Percentiles rank a stretch among this genome's conserved stretches.
These are phyloP conservation scores for Rhodotorula babjevae DNA, from an alignment of 768 basidiomycete species.

Conservation along the genomic window DNA sequence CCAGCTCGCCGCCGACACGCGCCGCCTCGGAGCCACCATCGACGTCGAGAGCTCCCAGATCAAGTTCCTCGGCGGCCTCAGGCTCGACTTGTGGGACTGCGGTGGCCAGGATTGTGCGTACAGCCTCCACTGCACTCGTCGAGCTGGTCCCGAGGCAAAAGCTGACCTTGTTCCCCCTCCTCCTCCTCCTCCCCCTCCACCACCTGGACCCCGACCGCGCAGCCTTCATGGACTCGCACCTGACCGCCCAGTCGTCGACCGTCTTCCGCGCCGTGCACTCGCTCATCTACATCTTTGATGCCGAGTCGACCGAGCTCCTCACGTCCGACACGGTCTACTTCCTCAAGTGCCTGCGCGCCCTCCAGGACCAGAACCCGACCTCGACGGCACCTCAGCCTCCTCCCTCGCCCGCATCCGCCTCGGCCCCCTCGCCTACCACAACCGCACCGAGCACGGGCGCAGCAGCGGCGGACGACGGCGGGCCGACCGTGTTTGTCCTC, in stretches of 20 bases:
- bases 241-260: constrained; percentile 81
- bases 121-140: no score
- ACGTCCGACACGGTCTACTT: constrained; percentile 85
- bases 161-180: background rate
- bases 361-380: constrained; percentile 53
- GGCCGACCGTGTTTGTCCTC: constrained; percentile 79
- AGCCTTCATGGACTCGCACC: constrained; percentile 95
- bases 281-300: constrained; percentile 97
- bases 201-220: background rate
- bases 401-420: background rate
- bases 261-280: constrained; percentile 96
- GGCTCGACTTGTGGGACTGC: constrained; percentile 96
- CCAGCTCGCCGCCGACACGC: constrained; percentile 84
- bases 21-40: constrained; percentile 89
- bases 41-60: constrained; percentile 98
- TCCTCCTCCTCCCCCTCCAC: no score
- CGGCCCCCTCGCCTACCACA: background rate
- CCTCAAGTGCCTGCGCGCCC: constrained; percentile 77
- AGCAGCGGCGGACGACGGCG: constrained; percentile 40
- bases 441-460: background rate
- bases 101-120: constrained; percentile 75
- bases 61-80: constrained; percentile 90
- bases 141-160: background rate
- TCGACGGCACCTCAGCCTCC: background rate
- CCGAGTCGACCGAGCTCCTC: constrained; percentile 73